Conservation (phyloP, 2,329 filamentous ascomycete genomes). For the Cladosporium halotolerans region DNA sequence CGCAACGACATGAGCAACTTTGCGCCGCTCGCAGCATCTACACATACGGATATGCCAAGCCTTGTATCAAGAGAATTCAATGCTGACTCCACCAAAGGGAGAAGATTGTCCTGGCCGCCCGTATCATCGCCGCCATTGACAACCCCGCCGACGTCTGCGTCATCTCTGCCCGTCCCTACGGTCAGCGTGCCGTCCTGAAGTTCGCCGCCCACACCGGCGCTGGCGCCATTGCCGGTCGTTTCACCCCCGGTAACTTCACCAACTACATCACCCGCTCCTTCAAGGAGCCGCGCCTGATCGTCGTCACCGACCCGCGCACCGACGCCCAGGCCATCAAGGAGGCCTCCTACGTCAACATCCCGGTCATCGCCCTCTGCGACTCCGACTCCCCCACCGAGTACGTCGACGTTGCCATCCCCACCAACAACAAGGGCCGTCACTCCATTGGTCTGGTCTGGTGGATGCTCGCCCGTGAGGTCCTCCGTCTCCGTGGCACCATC, state of each 20-base stretch:
- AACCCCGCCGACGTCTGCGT: constrained; percentile 99
- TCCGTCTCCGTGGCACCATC: constrained; percentile 95
- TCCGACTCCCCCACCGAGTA: constrained; percentile 99
- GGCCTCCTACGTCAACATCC: constrained; percentile 99
- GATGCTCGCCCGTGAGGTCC: constrained; percentile 99
- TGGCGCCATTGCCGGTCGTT: constrained; percentile 95
- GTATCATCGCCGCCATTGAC: constrained; percentile 98
- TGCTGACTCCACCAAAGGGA: constrained; percentile 57
- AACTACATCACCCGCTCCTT: constrained; percentile 99
- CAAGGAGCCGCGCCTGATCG: constrained; percentile 99
- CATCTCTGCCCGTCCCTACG: constrained; percentile 98
- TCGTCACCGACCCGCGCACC: constrained; percentile 99
- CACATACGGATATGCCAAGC: neutral
- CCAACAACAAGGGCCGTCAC: constrained; percentile 99
- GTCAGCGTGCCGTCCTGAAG: constrained; percentile 99
- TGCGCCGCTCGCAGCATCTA: neutral
- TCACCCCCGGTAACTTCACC: constrained; percentile 99
- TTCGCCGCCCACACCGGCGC: constrained; percentile 98
- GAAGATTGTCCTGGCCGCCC: constrained; percentile 98
- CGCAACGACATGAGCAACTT: neutral
- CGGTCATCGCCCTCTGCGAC: constrained; percentile 97
- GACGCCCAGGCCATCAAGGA: constrained; percentile 99
- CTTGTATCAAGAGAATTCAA: neutral
- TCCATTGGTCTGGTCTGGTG: constrained; percentile 98
- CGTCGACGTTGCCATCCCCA: constrained; percentile 98